Percentiles rank a stretch among this genome's conserved stretches.
phyloP scores from a whole-genome alignment of 2,329 filamentous ascomycete species.

The Fusarium haematococcum region DNA sequence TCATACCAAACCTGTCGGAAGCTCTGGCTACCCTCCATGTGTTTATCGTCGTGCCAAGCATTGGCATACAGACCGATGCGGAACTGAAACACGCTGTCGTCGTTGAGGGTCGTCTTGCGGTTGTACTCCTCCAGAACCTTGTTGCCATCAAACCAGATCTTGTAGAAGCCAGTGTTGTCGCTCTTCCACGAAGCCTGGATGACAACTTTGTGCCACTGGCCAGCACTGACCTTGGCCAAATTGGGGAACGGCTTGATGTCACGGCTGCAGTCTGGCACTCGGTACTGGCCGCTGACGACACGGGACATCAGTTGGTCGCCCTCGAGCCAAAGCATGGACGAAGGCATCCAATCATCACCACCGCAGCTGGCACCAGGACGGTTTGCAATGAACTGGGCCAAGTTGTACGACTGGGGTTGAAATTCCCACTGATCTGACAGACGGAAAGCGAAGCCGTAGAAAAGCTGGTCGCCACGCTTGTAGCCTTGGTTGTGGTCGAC shows the following conservation, averaged over 20 bases:
- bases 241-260: conserved; percentile 38
- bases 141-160: conserved; percentile 60
- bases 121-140: conserved; percentile 56
- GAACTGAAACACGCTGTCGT: conserved; percentile 58
- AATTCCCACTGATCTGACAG: conserved; percentile 61
- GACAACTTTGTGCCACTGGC: conserved; percentile 59
- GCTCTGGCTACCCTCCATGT: conserved; percentile 54
- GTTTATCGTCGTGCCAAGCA: conserved; percentile 58
- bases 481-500: conserved; percentile 58
- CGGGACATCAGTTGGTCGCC: conserved; percentile 58
- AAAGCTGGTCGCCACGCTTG: conserved; percentile 57
- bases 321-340: conserved; percentile 60
- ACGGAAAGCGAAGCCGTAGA: conserved; percentile 65
- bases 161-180: conserved; percentile 57
- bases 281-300: conserved; percentile 46
- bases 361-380: conserved; percentile 56
- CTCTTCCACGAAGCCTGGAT: conserved; percentile 60
- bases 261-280: conserved; percentile 41
- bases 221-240: conserved; percentile 54
- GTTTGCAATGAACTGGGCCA: conserved; percentile 64
- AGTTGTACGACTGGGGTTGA: conserved; percentile 58
- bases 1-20: conserved; percentile 63
- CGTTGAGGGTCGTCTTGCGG: conserved; percentile 58
- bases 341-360: conserved; percentile 60
- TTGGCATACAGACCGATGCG: conserved; percentile 63